Evolutionary conservation across 2,329 filamentous ascomycete species (phyloP).

Genomic region (Fusarium virguliforme): DNA sequence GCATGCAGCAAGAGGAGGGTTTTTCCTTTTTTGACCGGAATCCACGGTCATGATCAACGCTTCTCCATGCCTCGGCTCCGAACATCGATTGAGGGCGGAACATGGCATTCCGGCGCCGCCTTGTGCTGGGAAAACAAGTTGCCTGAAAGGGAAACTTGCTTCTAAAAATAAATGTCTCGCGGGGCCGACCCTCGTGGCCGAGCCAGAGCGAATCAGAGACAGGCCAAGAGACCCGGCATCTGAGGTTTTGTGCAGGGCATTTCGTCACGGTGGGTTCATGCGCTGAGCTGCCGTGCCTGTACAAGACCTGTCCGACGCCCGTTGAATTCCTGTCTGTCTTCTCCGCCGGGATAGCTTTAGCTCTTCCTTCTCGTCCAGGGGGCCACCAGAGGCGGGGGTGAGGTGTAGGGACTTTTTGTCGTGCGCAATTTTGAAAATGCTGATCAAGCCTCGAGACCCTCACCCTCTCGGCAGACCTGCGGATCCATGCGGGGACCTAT

Average conservation of each 20-base stretch:
- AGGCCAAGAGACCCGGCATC: constrained; percentile 19
- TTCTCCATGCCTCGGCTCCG: constrained; percentile 11
- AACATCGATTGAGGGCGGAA: constrained; percentile 5
- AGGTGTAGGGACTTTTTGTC: constrained; percentile 38
- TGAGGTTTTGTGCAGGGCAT: constrained; percentile 22
- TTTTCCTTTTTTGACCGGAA: constrained; percentile 11
- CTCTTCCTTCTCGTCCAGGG: neutral
- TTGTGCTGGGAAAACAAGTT: neutral
- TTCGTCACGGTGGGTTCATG: constrained; percentile 40
- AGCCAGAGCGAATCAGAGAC: constrained; percentile 33
- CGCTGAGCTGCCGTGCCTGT: constrained; percentile 11
- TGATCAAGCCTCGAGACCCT: constrained; percentile 43
- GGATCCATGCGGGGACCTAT: constrained; percentile 43
- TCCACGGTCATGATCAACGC: constrained; percentile 21
- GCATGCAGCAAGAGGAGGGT: neutral
- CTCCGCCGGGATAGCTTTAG: constrained; percentile 15
- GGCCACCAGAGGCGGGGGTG: constrained; percentile 21
- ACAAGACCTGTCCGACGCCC: constrained; percentile 2
- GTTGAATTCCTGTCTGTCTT: constrained; percentile 7
- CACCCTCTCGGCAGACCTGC: constrained; percentile 31
- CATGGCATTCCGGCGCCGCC: constrained; percentile 6
- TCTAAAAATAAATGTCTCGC: constrained; percentile 45
- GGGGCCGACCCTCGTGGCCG: constrained; percentile 32
- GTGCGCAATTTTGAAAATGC: constrained; percentile 38
- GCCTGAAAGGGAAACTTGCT: constrained; percentile 36